Base-by-base conservation (phyloP, 192 early-diverging fungal species). In the Coemansia sp. region DNA sequence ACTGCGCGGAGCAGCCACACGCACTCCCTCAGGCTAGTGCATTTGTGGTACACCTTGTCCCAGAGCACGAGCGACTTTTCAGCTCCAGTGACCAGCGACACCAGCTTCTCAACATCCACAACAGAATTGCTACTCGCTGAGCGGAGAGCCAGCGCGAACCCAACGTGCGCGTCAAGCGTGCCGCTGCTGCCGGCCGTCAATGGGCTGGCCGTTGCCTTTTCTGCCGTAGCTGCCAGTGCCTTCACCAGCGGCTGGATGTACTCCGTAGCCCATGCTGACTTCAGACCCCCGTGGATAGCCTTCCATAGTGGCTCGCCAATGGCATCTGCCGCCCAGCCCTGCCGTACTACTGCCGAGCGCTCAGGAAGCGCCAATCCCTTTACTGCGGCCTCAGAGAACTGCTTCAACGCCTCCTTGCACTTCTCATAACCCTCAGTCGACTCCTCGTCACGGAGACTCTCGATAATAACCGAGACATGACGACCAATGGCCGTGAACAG, bases 31-130 rank as follows among this genome's bases (percentile, higher is more conserved):
- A 84, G 71, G 16, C 70, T 75, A 3, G 87, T 75, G 40, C 91
- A 85, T 74, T 94, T 94, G 61, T 86, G 87, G 66, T 90, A 96
- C 36, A 90, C 89, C 75, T 92, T 93, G 63, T 96, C 94, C 87
- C 91, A 92, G 44, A 95, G 75, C 12, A 94, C 81, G 57, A 92
- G 92, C 7, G 93, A 92, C 61, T 89, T 90, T 64, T 91, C 89
- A 18, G 87, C 75, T 6, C 69, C 70, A 29, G 78, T 68, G 5
- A 74, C 65, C 47, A 86, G 64, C 7, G 87, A 62, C 2, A 79
- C 38, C 11, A 74, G 46, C 64, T 70, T 55, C 27, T 44, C 62
- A 4, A 53, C 61, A 29, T 71, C 76, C 13, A 78, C 58, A 2
- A 76, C 78, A n/a, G 82, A 55, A 0, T 41, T 57, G 27, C 22